Percentiles rank a stretch among this genome's conserved stretches.
Conservation (phyloP, 2,329 filamentous ascomycete genomes). For the Scedosporium apiospermum region DNA sequence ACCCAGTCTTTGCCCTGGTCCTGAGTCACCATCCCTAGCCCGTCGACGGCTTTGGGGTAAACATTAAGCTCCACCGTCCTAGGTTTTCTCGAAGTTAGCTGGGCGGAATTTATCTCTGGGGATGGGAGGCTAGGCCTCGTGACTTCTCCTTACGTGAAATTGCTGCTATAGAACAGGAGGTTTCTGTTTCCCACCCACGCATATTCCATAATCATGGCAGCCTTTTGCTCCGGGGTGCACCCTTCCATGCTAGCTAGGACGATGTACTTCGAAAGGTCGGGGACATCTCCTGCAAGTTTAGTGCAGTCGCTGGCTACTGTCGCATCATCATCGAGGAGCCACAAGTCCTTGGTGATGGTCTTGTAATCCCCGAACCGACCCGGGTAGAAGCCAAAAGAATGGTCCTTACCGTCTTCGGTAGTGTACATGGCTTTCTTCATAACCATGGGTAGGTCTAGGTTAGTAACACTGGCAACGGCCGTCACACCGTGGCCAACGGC, state of each 20-base stretch:
- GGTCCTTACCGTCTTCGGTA: constrained; percentile 21
- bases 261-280: constrained; percentile 46
- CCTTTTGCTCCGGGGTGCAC: constrained; percentile 47
- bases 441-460: constrained; percentile 15
- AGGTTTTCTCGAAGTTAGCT: background rate
- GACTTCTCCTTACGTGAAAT: constrained; percentile 1
- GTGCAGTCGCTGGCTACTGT: constrained; percentile 37
- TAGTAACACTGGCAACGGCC: constrained; percentile 1
- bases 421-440: constrained; percentile 26
- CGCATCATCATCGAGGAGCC: constrained; percentile 38
- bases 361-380: constrained; percentile 2
- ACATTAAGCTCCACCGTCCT: constrained; percentile 3
- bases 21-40: constrained; percentile 30
- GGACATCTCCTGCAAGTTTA: constrained; percentile 39
- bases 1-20: constrained; percentile 34
- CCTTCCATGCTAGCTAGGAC: constrained; percentile 50
- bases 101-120: background rate
- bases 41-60: constrained; percentile 12
- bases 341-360: constrained; percentile 31
- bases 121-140: background rate
- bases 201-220: constrained; percentile 36
- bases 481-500: constrained; percentile 14
- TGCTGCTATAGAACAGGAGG: constrained; percentile 52
- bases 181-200: constrained; percentile 42
- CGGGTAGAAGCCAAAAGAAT: background rate